Evolutionary conservation across 345 rosid species (phyloP), one percentile per base, ranked within the genome.

Genomic region (Streptanthus diversifolius): DNA sequence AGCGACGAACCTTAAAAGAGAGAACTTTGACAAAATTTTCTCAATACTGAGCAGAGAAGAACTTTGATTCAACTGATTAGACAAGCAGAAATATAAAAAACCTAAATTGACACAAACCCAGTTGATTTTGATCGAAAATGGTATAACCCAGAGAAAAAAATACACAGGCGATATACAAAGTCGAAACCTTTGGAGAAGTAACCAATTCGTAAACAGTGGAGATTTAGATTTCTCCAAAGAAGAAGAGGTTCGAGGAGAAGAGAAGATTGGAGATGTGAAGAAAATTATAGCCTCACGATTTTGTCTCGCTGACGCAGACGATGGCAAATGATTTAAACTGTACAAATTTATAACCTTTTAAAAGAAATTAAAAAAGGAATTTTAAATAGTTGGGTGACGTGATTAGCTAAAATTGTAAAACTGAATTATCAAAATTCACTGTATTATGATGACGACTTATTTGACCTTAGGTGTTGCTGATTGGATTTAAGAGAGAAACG

Each of bases 401-500:
- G 48, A 25, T 9, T 8, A 60, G 24, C 32, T 30, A 22, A 29
- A 10, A 21, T 17, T 32, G n/a, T 71, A 24, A 18, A 29, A 30
- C 35, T 25, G 19, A 57, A 8, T 43, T 11, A 39, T 53, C 7
- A 12, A 54, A 13, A 45, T 24, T 55, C 15, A 65, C 41, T 56
- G 59, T 65, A 54, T 64, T 21, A 15, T 21, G 27, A 6, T 58
- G 78, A 56, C 72, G 60, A 57, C 40, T 57, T 18, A 13, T 17
- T 48, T 74, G 67, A 58, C 61, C 60, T 36, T 66, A 66, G 60
- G 51, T 73, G 53, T 51, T 58, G 61, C 72, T 66, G 77, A 65
- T 24, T 55, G 1, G 66, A 65, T 64, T 44, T 25, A 4, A 7
- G 25, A 9, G 27, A 52, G n/a, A 8, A 35, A 35, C 55, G 71